Evolutionary conservation across 148 eudicot genomes (phyloP).

Genomic region (Agrostemma githago): DNA sequence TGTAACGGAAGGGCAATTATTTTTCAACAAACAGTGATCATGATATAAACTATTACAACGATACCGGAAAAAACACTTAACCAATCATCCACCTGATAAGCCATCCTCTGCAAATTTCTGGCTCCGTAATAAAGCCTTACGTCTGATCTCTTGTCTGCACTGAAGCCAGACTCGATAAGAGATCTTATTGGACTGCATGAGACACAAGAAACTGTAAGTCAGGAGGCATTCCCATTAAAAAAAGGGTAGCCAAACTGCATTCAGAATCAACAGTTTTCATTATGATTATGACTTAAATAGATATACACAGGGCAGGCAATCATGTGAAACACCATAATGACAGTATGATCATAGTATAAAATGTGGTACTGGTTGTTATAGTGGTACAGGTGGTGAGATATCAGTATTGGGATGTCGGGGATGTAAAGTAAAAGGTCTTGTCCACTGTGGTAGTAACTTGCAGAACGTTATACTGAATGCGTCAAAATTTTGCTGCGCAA

Average conservation of each 20-base stretch:
- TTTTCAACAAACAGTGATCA: slow-evolving; percentile 4
- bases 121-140: slow-evolving; percentile 96
- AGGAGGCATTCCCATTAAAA: neutral
- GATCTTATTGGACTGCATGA: slow-evolving; percentile 83
- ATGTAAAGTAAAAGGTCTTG: no score
- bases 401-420: no score
- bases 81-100: slow-evolving; percentile 64
- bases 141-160: slow-evolving; percentile 74
- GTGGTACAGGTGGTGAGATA: no score
- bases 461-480: no score
- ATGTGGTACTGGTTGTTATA: neutral
- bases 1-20: slow-evolving; percentile 27
- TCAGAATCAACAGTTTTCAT: slow-evolving; percentile 1
- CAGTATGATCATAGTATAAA: neutral
- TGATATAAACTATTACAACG: neutral
- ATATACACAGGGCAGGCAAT: neutral
- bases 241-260: no score
- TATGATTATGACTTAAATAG: neutral
- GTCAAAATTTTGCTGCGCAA: no score
- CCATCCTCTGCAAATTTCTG: slow-evolving; percentile 86
- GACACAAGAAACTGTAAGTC: slow-evolving; percentile 15
- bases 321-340: neutral
- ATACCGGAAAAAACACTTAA: neutral
- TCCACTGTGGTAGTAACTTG: no score
- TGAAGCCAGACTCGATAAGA: slow-evolving; percentile 80